Evolutionary conservation across 495 filamentous ascomycete genomes (phyloP), one percentile per base, ranked within the genome.

Genomic region (Aspergillus saccharolyticus): DNA sequence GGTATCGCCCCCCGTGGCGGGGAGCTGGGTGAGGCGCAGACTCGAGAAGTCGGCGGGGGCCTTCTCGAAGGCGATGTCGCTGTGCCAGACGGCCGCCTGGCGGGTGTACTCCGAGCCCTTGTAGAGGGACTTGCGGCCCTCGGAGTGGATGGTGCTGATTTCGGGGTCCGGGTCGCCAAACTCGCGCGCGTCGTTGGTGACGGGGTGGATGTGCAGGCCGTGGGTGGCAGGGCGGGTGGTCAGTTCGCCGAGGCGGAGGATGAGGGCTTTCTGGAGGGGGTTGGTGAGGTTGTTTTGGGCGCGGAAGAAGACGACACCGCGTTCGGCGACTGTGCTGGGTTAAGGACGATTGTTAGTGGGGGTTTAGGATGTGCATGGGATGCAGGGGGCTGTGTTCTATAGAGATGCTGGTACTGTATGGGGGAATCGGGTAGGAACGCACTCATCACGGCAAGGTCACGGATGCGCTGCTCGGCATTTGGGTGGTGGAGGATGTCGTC

Each of bases 271-370:
- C 59, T 85, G 82, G 15, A 82, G 70, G 8, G 84, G 80, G 61
- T 84, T 79, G 53, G 74, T 80, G 15, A 87, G 66, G 60, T 78
- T 77, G 65, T 86, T 76, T 57, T 90, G 87, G 30, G 77, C 74
- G 30, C 86, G 82, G 74, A 91, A 89, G 75, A 89, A 89, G 44
- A 90, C 85, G 0, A 91, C 87, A 15, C 86, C 86, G 1, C 87
- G 81, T 59, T 85, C 79, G 22, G 87, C 87, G 61, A 89, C 87
- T 89, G 50, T 15, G 44, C n/a, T n/a, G n/a, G n/a, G n/a, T n/a
- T 8, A 1, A 39, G 19, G 44, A 49, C 50, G 52, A 28, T 24
- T 18, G 17, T 42, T 20, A 28, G n/a, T 45, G 33, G 33, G 33
- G 10, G 25, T 24, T 58, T 22, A 16, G 12, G 49, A 9, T 15